Evolutionary conservation across 371 early-diverging fungal genomes (phyloP), one percentile per base, ranked within the genome.

Genomic region (Thermomucor indicae-seudaticae): DNA sequence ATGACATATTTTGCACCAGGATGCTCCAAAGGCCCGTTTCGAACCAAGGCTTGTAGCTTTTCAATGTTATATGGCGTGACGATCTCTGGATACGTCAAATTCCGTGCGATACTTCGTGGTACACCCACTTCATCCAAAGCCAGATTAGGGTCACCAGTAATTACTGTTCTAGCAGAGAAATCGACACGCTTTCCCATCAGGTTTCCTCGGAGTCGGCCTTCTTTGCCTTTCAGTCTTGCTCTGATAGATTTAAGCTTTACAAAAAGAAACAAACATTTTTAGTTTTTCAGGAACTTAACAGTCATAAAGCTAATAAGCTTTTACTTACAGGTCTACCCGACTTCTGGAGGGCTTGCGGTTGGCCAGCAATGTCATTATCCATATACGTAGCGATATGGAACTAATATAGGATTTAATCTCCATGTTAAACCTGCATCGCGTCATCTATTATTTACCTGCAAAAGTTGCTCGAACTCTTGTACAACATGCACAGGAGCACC

Each of bases 121-220:
- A 99, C 99, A 49, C 99, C 99, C 41, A 99, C 98, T 78, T 99
- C 92, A 67, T 98, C 97, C 42, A 99, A 82, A 20, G 89, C 87
- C 49, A 99, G 78, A 70, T 98, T 98, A 34, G 99, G 97, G 71
- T 99, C 99, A 51, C 99, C 98, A 3, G 99, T 97, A 71, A 99
- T 99, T 49, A 99, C 99, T 4, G 98, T 97, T 67, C 99, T 91
- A 6, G 99, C 99, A 39, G 96, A 96, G 70, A 99, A 99, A 73
- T 99, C 99, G 0, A 99, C 99, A 77, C 99, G 93, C 72, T 99
- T 99, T 44, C 99, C 99, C 99, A 99, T 99, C 60, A 99, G 72
- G 70, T 99, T 99, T 44, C 99, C 99, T 73, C 99, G 88, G 45
- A 99, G 81, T 57, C 99, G 91, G 37, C 99, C 99, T 78, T 99